Conservation (phyloP, 148 eudicot genomes). For the Rhododendron ovatum region DNA sequence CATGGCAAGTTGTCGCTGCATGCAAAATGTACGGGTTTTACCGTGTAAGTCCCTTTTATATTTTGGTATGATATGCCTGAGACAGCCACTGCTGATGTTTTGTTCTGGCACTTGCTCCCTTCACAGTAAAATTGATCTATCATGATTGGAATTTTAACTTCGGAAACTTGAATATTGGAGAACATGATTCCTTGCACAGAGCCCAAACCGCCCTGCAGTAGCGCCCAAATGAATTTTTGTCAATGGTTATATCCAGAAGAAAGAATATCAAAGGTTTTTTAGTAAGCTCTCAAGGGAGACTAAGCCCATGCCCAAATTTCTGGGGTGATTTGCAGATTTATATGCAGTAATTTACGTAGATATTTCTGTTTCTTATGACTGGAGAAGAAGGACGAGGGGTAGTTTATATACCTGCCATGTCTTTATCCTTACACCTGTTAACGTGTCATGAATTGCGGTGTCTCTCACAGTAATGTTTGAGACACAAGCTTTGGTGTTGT, state of each 20-base stretch:
- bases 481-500: constrained; percentile 76
- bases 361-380: not conserved
- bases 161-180: constrained; percentile 75
- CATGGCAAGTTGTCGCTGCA: constrained; percentile 89
- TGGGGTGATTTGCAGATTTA: not conserved
- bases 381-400: not conserved
- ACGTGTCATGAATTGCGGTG: constrained; percentile 56
- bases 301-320: not conserved
- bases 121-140: constrained; percentile 94
- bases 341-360: too few relatives aligned
- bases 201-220: constrained; percentile 86
- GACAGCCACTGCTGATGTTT: constrained; percentile 71
- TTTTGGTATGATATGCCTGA: constrained; percentile 73
- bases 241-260: not conserved
- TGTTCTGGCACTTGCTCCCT: constrained; percentile 64
- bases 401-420: constrained; percentile 84
- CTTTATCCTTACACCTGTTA: constrained; percentile 89
- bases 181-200: constrained; percentile 69
- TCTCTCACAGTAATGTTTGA: constrained; percentile 79
- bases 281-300: not conserved
- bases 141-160: constrained; percentile 74
- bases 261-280: not conserved
- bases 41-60: constrained; percentile 83
- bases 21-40: constrained; percentile 80
- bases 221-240: not conserved